Evolutionary conservation across 1,139 yeast species (phyloP).

Genomic region (Sugiyamaella neomexicana): DNA sequence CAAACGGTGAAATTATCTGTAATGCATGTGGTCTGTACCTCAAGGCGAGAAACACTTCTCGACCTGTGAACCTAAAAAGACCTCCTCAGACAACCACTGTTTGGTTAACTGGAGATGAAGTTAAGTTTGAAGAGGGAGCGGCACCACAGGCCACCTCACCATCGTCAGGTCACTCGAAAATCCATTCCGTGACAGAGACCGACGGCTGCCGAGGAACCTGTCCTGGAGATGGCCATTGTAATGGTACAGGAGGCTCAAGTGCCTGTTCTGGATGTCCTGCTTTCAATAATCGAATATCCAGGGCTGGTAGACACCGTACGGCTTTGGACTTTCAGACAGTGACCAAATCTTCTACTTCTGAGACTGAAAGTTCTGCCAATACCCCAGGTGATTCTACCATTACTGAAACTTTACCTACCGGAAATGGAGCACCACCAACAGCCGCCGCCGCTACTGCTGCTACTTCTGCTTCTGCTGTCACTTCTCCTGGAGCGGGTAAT

Average conservation of each 20-base stretch:
- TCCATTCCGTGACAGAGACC: neutral
- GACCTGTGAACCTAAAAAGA: constrained; percentile 59
- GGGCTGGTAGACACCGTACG: constrained; percentile 19
- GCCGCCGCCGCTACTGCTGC: neutral
- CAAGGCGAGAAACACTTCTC: constrained; percentile 44
- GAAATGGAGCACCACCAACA: too few species aligned
- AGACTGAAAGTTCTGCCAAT: neutral
- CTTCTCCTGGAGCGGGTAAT: constrained; percentile 14
- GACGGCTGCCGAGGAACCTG: constrained; percentile 55
- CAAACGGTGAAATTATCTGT: constrained; percentile 64
- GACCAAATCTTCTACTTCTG: neutral
- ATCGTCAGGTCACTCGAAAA: constrained; percentile 16
- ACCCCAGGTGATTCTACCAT: neutral
- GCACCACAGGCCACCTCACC: constrained; percentile 9
- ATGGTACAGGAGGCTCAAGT: constrained; percentile 81
- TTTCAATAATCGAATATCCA: constrained; percentile 61
- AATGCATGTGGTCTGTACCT: constrained; percentile 66
- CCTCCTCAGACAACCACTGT: constrained; percentile 22
- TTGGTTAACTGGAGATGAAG: constrained; percentile 8
- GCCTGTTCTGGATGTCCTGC: constrained; percentile 87
- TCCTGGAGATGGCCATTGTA: constrained; percentile 80
- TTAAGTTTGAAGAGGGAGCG: constrained; percentile 1
- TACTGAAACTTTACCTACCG: too few species aligned
- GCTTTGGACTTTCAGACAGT: neutral
- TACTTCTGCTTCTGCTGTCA: neutral